Conservation (phyloP, 2,329 filamentous ascomycete species). For the Curvularia hawaiiensis region DNA sequence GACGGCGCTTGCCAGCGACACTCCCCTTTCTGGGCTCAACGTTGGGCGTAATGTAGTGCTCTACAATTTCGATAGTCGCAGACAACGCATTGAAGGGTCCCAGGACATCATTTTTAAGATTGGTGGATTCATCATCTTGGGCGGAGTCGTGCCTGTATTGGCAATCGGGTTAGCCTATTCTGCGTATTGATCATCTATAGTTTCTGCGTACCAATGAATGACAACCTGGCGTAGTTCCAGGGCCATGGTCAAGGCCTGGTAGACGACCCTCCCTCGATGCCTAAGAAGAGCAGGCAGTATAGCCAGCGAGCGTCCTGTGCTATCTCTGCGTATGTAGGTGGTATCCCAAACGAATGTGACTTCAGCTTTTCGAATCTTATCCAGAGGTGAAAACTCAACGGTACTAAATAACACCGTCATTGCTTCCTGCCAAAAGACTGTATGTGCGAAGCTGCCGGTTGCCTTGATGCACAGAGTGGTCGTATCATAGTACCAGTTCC, state of each 20-base stretch:
- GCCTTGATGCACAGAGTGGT: conserved; percentile 36
- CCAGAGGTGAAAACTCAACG: conserved; percentile 38
- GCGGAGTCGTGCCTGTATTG: conserved; percentile 36
- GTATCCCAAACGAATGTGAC: conserved; percentile 43
- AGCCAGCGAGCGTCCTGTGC: conserved; percentile 20
- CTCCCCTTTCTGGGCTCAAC: conserved; percentile 31
- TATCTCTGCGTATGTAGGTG: conserved; percentile 34
- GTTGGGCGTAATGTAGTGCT: conserved; percentile 35
- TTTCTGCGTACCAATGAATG: conserved; percentile 32
- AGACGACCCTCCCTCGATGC: conserved; percentile 32
- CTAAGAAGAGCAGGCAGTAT: conserved; percentile 37
- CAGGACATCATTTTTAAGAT: conserved; percentile 32
- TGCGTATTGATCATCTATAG: not conserved
- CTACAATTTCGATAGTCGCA: conserved; percentile 29
- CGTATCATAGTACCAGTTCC: conserved; percentile 44
- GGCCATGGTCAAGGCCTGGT: conserved; percentile 31
- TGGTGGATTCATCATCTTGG: conserved; percentile 26
- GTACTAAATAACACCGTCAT: conserved; percentile 36
- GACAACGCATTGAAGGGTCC: conserved; percentile 28
- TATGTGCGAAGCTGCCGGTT: conserved; percentile 43
- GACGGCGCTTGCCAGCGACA: conserved; percentile 34
- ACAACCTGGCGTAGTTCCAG: conserved; percentile 32
- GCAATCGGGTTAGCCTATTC: not conserved
- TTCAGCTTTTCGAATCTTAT: conserved; percentile 41
- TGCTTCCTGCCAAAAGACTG: conserved; percentile 39